A percentile compares a stretch with the other conserved stretches of the same genome.
Evolutionary conservation across 1,139 yeast species (phyloP).

Genomic region (Pichia inconspicua): DNA sequence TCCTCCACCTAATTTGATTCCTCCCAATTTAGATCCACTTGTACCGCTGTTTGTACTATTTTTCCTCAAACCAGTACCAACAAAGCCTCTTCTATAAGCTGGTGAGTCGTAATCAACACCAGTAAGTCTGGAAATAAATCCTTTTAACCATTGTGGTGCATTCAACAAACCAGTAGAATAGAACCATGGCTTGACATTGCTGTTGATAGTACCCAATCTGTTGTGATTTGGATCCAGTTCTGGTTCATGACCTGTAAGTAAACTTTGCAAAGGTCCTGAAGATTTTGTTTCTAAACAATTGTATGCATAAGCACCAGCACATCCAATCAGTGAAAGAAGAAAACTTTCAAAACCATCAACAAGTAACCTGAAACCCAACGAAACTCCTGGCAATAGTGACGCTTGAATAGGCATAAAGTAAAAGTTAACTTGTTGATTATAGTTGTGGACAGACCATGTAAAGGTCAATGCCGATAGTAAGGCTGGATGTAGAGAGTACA

Average conservation of each 20-base stretch:
- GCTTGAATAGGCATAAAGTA: conserved; percentile 51
- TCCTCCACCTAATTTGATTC: background rate
- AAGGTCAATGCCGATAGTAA: conserved; percentile 49
- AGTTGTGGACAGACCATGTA: conserved; percentile 51
- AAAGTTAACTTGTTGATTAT: conserved; percentile 43
- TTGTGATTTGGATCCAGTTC: conserved; percentile 16
- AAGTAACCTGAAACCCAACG: conserved; percentile 41
- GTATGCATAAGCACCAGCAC: conserved; percentile 48
- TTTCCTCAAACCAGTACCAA: conserved; percentile 4
- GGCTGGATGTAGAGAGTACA: conserved; percentile 26
- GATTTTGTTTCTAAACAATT: conserved; percentile 54
- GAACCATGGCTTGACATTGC: conserved; percentile 24
- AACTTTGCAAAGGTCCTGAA: conserved; percentile 37
- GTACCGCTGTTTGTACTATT: background rate
- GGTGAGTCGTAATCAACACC: conserved; percentile 26
- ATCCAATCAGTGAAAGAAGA: conserved; percentile 40
- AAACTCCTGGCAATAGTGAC: conserved; percentile 50
- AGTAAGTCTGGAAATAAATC: conserved; percentile 20
- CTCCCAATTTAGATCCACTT: background rate
- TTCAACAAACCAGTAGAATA: conserved; percentile 30
- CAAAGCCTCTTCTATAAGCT: conserved; percentile 23
- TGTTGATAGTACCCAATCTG: conserved; percentile 31
- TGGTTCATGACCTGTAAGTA: conserved; percentile 22
- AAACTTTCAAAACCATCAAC: conserved; percentile 36
- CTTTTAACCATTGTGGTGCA: conserved; percentile 31